Evolutionary conservation across 768 basidiomycete species (phyloP).

Genomic region (Suillus variegatus): DNA sequence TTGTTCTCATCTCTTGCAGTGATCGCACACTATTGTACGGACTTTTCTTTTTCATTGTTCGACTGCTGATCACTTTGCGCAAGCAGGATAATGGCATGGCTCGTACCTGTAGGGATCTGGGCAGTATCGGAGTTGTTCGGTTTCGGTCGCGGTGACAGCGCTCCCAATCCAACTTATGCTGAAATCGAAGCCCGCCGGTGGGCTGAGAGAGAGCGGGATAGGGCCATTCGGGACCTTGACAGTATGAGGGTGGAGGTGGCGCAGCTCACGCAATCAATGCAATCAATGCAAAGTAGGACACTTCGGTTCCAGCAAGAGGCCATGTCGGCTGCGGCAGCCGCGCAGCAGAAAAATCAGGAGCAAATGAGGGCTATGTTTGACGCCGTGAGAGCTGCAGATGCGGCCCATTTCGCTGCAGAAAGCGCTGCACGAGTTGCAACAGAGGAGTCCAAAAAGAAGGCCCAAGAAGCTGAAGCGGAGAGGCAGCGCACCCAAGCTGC

Average conservation of each 20-base stretch:
- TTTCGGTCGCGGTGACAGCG: not conserved
- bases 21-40: not conserved
- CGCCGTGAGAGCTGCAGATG: constrained; percentile 4
- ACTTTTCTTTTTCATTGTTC: not conserved
- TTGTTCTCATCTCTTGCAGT: not conserved
- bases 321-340: not conserved
- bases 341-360: not conserved
- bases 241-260: not conserved
- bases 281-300: not conserved
- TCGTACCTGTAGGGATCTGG: not conserved
- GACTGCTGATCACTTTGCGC: not conserved
- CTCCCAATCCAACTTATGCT: not conserved
- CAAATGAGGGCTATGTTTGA: not conserved
- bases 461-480: not conserved
- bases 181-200: not conserved
- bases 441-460: not conserved
- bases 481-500: not conserved
- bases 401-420: not conserved
- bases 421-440: not conserved
- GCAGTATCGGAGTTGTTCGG: not conserved
- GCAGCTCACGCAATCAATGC: not conserved
- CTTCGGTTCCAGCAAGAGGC: not conserved
- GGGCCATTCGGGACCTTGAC: not conserved
- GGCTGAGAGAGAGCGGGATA: not conserved
- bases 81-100: not conserved